A percentile compares a stretch with the other conserved stretches of the same genome.
phyloP scores from a whole-genome alignment of 164 flowering plant species.

The Berberis vulgaris region DNA sequence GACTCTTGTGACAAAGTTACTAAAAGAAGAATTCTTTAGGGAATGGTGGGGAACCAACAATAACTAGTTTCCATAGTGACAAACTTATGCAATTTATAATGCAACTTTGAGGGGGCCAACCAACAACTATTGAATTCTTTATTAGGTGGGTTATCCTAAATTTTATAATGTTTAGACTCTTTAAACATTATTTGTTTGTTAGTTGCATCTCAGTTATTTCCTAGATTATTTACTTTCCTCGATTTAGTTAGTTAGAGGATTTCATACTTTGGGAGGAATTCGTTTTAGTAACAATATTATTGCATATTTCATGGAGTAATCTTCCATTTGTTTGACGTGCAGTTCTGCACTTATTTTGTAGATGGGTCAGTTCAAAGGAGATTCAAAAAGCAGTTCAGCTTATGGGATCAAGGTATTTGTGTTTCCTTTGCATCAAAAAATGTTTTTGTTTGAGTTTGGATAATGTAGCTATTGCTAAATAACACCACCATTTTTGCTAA shows the following conservation, averaged over 20 bases:
- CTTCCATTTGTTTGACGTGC: constrained; percentile 79
- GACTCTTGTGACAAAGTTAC: too few relatives aligned
- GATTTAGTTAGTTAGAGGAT: background rate
- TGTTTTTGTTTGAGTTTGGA: background rate
- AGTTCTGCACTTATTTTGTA: constrained; percentile 96
- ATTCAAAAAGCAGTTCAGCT: constrained; percentile 45
- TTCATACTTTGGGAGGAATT: background rate
- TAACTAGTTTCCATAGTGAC: too few relatives aligned
- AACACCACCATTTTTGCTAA: too few relatives aligned
- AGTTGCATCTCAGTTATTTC: background rate
- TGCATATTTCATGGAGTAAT: constrained; percentile 41
- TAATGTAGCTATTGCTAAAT: background rate
- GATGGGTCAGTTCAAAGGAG: constrained; percentile 73
- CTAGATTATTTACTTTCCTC: background rate
- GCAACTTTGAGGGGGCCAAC: too few relatives aligned
- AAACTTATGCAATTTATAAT: too few relatives aligned
- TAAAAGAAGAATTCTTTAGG: too few relatives aligned
- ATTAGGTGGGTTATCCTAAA: background rate
- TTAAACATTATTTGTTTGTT: background rate
- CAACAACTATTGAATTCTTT: too few relatives aligned
- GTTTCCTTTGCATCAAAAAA: background rate
- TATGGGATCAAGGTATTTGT: constrained; percentile 68
- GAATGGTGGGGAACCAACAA: too few relatives aligned
- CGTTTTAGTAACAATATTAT: background rate
- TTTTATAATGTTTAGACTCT: too few relatives aligned